These are phyloP conservation scores for Euphorbia schlechtendalii DNA, from an alignment of 441 rosid genomes.

Conservation along the genomic window DNA sequence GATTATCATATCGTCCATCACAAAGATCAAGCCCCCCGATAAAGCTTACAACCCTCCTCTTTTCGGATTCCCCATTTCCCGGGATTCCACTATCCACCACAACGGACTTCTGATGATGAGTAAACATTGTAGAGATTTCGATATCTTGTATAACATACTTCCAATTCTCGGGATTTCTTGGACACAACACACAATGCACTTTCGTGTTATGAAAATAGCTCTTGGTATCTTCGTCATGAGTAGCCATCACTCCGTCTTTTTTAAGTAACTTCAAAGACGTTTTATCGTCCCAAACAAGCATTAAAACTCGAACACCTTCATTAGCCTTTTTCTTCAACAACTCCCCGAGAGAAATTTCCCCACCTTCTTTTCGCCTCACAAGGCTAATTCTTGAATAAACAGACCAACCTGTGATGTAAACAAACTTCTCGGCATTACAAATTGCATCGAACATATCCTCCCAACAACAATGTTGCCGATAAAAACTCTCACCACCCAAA, in stretches of 20 bases:
- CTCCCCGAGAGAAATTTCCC: slow-evolving; percentile 27
- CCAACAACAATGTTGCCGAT: slow-evolving; percentile 30
- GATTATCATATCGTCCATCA: slow-evolving; percentile 35
- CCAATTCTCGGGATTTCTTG: slow-evolving; percentile 27
- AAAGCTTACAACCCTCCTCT: slow-evolving; percentile 33
- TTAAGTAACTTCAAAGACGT: slow-evolving; percentile 31
- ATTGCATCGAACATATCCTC: slow-evolving; percentile 34
- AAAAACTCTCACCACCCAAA: slow-evolving; percentile 3
- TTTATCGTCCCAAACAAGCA: slow-evolving; percentile 43
- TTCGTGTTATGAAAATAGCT: slow-evolving; percentile 25
- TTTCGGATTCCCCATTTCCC: not conserved
- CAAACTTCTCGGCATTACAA: slow-evolving; percentile 24
- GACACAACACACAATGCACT: slow-evolving; percentile 27
- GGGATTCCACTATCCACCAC: slow-evolving; percentile 25
- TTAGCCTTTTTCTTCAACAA: slow-evolving; percentile 33
- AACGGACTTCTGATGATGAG: slow-evolving; percentile 38
- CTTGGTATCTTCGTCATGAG: slow-evolving; percentile 35
- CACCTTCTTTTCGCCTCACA: slow-evolving; percentile 20
- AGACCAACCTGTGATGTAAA: slow-evolving; percentile 38
- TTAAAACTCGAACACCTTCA: slow-evolving; percentile 32
- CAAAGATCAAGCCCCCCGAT: slow-evolving; percentile 34
- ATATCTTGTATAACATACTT: slow-evolving; percentile 23
- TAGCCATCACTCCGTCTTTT: slow-evolving; percentile 34
- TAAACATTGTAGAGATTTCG: slow-evolving; percentile 27
- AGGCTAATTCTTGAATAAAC: slow-evolving; percentile 20